Base-by-base conservation (phyloP, 2,329 filamentous ascomycete species). In the Paecilomyces niveus region DNA sequence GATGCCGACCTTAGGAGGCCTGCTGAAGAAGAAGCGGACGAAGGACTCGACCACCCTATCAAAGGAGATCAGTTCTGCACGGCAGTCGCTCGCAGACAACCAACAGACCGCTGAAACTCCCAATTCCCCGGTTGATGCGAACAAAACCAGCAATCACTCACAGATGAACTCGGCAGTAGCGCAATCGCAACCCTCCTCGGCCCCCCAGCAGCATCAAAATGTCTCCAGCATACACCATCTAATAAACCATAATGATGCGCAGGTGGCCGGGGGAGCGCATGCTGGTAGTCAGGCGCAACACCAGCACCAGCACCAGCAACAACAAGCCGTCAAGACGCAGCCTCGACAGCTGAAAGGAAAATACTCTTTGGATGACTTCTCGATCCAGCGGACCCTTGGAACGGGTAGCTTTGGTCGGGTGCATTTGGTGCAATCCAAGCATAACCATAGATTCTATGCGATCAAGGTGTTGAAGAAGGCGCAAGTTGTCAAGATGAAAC, bases 401-500 rank as follows among this genome's bases (percentile, higher is more conserved):
- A 99, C 94, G 33, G 94, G 94, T 70, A 97, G 92, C 75, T 99
- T 99, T 76, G 94, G 94, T 53, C 85, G 94, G 65, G 94, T 99
- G 52, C 94, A 99, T 73, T 81, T 99, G 61, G 94, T 97, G 56
- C 94, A 97, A 78, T 97, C 92, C 64, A 94, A 92, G 76, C 94
- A 99, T 79, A 99, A 99, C 76, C 90, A 96, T 77, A 88, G 94
- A 62, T 99, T 92, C 81, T 99, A 99, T 78, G 94, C 94, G 53
- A 88, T 99, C 77, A 99, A 99, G 80, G 94, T 99, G 64, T 80
- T 99, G 76, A 99, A 99, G 76, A 99, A 99, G 83, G 88, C 88
- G 54, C 94, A 99, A 78, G 93, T 99, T 57, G 92, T 99, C 75
- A 96, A 96, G 81, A 97, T 99, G 94, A 99, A 99, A 84, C 94